A percentile compares a stretch with the other conserved stretches of the same genome.
These are phyloP conservation scores for Rubus idaeus DNA, from an alignment of 306 rosid species.

Conservation along the genomic window DNA sequence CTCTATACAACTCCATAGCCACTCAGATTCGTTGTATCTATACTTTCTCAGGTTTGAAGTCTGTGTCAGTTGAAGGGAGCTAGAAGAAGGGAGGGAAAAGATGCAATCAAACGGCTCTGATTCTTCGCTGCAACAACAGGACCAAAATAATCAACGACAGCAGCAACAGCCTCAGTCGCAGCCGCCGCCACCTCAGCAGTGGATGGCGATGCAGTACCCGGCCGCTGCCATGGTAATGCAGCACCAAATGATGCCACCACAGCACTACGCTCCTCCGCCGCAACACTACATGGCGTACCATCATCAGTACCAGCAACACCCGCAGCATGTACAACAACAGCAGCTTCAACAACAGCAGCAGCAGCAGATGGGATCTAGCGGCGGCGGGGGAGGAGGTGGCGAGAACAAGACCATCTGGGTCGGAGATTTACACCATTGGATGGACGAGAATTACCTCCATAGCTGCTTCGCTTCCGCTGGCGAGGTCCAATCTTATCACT, in stretches of 20 bases:
- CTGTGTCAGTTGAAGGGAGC: neutral
- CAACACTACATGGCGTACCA: slow-evolving; percentile 72
- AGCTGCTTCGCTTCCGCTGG: slow-evolving; percentile 75
- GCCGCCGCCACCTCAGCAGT: slow-evolving; percentile 43
- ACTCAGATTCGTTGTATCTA: slow-evolving; percentile 8
- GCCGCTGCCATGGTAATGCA: slow-evolving; percentile 93
- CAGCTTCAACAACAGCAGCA: slow-evolving; percentile 46
- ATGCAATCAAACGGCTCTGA: slow-evolving; percentile 87
- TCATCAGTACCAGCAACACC: slow-evolving; percentile 64
- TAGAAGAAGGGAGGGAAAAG: slow-evolving; percentile 14
- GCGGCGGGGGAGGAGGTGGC: slow-evolving; percentile 12
- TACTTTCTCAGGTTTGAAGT: neutral
- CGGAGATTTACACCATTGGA: slow-evolving; percentile 93
- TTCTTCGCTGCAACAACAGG: slow-evolving; percentile 50
- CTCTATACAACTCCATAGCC: slow-evolving; percentile 3
- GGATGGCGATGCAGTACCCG: slow-evolving; percentile 88
- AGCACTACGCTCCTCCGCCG: slow-evolving; percentile 57
- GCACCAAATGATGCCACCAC: slow-evolving; percentile 88
- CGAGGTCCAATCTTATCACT: slow-evolving; percentile 30
- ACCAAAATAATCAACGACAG: slow-evolving; percentile 35
- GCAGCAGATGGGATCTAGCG: slow-evolving; percentile 55
- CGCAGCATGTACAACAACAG: slow-evolving; percentile 44
- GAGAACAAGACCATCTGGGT: slow-evolving; percentile 89
- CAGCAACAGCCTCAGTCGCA: slow-evolving; percentile 25
- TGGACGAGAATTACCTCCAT: slow-evolving; percentile 91